Evolutionary conservation across 441 rosid genomes (phyloP), one percentile per base, ranked within the genome.

Genomic region (Omphalea diandra): DNA sequence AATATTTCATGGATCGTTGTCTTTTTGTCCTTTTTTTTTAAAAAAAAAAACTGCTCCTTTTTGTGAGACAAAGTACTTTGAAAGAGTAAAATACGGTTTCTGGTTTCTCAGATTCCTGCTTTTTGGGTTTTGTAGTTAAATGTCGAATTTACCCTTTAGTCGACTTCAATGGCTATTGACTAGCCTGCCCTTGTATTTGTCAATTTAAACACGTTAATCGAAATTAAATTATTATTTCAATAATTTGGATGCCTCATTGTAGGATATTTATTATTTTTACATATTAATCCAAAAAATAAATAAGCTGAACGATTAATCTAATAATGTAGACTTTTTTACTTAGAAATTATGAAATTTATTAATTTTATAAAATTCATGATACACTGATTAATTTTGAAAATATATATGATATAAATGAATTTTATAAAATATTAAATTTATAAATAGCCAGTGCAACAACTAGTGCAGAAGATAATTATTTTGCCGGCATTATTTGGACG

Each of bases 51-150:
- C n/a, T n/a, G n/a, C n/a, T n/a, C n/a, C n/a, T n/a, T n/a, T n/a
- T n/a, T n/a, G n/a, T n/a, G n/a, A n/a, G 73, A 60, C 73, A 59
- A 49, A 67, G 62, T 67, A 54, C 50, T 54, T 67, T n/a, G 71
- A 67, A 38, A 67, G 71, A 17, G 71, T 67, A 40, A 67, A 54
- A 54, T 14, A 57, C 29, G 29, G 62, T n/a, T 15, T 59, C 63
- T 58, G 56, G 67, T 61, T 46, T 47, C 66, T 47, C 66, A 70
- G 50, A 50, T 60, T 47, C 47, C 67, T 33, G 59, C 46, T 59
- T 69, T 56, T 46, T 29, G 43, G 65, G 55, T 55, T 41, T 41
- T 11, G 26, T 56, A 10, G 29, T 38, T 35, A 29, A 69, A 55
- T 32, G 10, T 44, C 64, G 1, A 10, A 12, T 43, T 31, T 41